A percentile compares a stretch with the other conserved stretches of the same genome.
Evolutionary conservation across 2,329 filamentous ascomycete species (phyloP).

Genomic region (Alternaria infectoria): DNA sequence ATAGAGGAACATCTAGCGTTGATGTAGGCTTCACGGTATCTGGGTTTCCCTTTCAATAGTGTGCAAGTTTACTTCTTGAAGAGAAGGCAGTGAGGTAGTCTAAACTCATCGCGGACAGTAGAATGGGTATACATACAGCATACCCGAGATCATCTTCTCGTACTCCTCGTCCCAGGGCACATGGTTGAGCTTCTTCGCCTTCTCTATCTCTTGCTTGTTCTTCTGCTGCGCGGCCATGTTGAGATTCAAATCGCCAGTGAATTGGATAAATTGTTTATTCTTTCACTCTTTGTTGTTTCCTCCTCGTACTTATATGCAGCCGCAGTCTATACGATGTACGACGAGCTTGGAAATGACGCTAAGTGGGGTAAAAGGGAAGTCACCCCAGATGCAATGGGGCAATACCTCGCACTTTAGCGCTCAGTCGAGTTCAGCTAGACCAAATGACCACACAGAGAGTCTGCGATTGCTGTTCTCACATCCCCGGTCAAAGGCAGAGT

Average conservation of each 20-base stretch:
- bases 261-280: neutral
- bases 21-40: neutral
- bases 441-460: neutral
- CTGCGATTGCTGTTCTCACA: neutral
- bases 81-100: neutral
- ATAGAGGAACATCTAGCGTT: neutral
- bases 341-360: slow-evolving; percentile 6
- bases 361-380: slow-evolving; percentile 21
- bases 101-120: neutral
- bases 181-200: slow-evolving; percentile 58
- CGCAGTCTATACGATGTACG: neutral
- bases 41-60: neutral
- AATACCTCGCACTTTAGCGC: slow-evolving; percentile 33
- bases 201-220: slow-evolving; percentile 52
- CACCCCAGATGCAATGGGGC: slow-evolving; percentile 13
- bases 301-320: neutral
- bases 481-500: neutral
- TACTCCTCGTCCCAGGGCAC: slow-evolving; percentile 66
- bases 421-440: neutral
- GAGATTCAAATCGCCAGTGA: neutral
- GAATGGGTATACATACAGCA: slow-evolving; percentile 55
- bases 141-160: slow-evolving; percentile 69
- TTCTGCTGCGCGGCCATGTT: slow-evolving; percentile 52
- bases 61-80: neutral
- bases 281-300: neutral